Conservation (phyloP, 306 rosid genomes). For the Citrullus mucosospermus region DNA sequence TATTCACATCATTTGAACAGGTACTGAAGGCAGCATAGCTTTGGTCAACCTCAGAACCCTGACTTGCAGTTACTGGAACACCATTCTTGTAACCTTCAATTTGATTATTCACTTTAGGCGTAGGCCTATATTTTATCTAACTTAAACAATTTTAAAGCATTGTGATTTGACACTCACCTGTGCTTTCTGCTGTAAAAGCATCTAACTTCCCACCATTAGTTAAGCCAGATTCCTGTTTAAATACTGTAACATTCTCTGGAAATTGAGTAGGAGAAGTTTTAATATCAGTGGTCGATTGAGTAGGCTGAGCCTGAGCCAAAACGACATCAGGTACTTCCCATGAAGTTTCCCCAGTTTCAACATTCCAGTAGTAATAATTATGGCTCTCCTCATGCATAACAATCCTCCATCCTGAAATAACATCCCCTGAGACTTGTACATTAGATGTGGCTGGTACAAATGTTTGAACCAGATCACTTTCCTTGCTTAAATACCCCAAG, state of each 20-base stretch:
- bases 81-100: conserved; percentile 22
- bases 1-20: conserved; percentile 8
- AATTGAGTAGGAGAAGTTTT: conserved; percentile 18
- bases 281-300: conserved; percentile 29
- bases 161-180: conserved; percentile 18
- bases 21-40: conserved; percentile 9
- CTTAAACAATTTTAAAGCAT: conserved; percentile 13
- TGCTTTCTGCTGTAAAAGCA: conserved; percentile 20
- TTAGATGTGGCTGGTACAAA: conserved; percentile 25
- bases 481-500: conserved; percentile 21
- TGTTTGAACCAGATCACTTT: conserved; percentile 24
- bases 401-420: conserved; percentile 69
- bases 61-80: conserved; percentile 16
- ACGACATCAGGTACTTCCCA: conserved; percentile 76
- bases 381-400: conserved; percentile 92
- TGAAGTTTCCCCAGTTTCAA: conserved; percentile 89
- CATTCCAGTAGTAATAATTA: conserved; percentile 82
- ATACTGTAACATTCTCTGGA: conserved; percentile 18
- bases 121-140: conserved; percentile 25
- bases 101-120: conserved; percentile 30
- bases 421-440: conserved; percentile 36
- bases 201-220: conserved; percentile 18
- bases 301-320: conserved; percentile 37
- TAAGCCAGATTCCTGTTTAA: conserved; percentile 17
- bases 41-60: conserved; percentile 22